Evolutionary conservation across 768 basidiomycete genomes (phyloP).

Genomic region (Mycena pura): DNA sequence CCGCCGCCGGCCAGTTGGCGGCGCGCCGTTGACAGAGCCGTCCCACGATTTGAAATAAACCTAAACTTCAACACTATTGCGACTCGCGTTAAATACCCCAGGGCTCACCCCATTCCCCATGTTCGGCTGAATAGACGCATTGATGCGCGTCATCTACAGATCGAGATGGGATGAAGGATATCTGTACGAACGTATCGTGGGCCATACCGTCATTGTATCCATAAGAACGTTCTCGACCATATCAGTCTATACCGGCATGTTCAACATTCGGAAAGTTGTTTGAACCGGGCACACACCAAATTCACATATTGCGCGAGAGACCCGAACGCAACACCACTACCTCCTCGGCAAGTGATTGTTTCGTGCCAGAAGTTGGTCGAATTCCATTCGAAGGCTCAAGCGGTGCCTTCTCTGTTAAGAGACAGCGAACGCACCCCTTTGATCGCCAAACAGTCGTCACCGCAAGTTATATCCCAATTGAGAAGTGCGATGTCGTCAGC

Average conservation of each 20-base stretch:
- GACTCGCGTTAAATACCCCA: background rate
- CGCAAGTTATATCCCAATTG: slow-evolving; percentile 66
- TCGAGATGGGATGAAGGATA: background rate
- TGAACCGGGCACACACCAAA: slow-evolving; percentile 46
- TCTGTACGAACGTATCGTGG: slow-evolving; percentile 51
- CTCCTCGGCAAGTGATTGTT: slow-evolving; percentile 63
- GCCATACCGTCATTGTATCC: too few relatives aligned
- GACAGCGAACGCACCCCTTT: slow-evolving; percentile 53
- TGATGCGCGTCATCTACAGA: slow-evolving; percentile 43
- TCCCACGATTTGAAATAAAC: slow-evolving; percentile 22
- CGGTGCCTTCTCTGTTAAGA: background rate
- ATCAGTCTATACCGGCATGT: slow-evolving; percentile 55
- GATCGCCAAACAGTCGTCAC: slow-evolving; percentile 68
- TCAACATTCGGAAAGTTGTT: too few relatives aligned
- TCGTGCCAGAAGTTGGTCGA: slow-evolving; percentile 55
- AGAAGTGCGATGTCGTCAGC: slow-evolving; percentile 51
- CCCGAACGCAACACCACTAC: slow-evolving; percentile 66
- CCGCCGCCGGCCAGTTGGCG: slow-evolving; percentile 16
- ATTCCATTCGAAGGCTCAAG: slow-evolving; percentile 47
- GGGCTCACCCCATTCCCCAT: slow-evolving; percentile 54
- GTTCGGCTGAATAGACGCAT: slow-evolving; percentile 56
- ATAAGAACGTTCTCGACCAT: slow-evolving; percentile 57
- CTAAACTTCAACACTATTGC: background rate
- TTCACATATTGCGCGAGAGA: slow-evolving; percentile 65
- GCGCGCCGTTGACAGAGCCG: slow-evolving; percentile 7